A percentile compares a stretch with the other conserved stretches of the same genome.
phyloP scores from a whole-genome alignment of 441 rosid species.

The Populus hybrid region DNA sequence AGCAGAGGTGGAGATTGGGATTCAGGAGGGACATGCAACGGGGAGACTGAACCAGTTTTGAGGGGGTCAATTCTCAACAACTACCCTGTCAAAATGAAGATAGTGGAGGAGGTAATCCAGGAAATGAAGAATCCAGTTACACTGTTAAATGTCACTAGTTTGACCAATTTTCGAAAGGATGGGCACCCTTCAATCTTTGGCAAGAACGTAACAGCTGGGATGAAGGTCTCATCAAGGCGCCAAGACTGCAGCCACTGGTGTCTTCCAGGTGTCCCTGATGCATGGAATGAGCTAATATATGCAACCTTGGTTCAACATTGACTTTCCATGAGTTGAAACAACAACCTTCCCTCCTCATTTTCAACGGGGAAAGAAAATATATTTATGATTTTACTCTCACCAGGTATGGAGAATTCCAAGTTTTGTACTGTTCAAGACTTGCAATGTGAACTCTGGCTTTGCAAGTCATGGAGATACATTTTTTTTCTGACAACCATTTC shows the following conservation, averaged over 20 bases:
- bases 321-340: conserved; percentile 6
- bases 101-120: conserved; percentile 68
- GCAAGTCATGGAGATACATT: background rate
- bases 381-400: background rate
- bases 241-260: conserved; percentile 99
- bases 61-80: conserved; percentile 53
- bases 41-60: conserved; percentile 64
- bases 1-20: conserved; percentile 95
- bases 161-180: conserved; percentile 88
- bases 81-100: conserved; percentile 87
- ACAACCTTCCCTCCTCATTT: background rate
- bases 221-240: conserved; percentile 38
- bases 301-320: conserved; percentile 42
- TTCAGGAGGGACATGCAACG: conserved; percentile 84
- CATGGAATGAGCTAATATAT: conserved; percentile 88
- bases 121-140: conserved; percentile 55
- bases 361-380: background rate
- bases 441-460: background rate
- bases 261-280: conserved; percentile 89
- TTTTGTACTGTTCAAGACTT: background rate
- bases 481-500: background rate
- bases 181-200: conserved; percentile 89
- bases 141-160: conserved; percentile 70
- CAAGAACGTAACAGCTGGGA: conserved; percentile 38
- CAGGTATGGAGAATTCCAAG: background rate